Percentiles rank a stretch among this genome's conserved stretches.
These are phyloP conservation scores for Sporisorium scitamineum DNA, from an alignment of 1,284 basidiomycete species.

Conservation along the genomic window DNA sequence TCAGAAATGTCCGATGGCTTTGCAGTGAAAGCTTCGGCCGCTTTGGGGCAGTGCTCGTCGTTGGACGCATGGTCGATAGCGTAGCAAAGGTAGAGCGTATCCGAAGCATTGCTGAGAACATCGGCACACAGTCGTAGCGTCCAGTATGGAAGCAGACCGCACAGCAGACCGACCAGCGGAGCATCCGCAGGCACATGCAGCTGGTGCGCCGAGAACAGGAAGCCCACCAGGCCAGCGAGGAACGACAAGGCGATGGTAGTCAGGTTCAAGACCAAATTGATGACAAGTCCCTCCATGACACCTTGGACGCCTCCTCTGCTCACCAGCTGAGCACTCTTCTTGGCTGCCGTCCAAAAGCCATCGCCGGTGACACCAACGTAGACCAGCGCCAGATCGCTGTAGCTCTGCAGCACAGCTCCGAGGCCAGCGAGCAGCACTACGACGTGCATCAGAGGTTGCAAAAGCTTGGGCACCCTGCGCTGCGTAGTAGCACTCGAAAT, in stretches of 20 bases:
- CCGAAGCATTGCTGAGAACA: constrained; percentile 81
- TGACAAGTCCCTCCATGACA: constrained; percentile 73
- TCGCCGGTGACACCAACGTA: constrained; percentile 89
- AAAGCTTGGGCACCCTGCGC: constrained; percentile 60
- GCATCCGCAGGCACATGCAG: constrained; percentile 82
- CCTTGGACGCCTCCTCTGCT: constrained; percentile 70
- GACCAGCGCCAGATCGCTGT: constrained; percentile 82
- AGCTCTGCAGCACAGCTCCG: constrained; percentile 48
- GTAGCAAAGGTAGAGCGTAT: constrained; percentile 87
- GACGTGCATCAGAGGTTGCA: constrained; percentile 70
- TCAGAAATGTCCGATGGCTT: constrained; percentile 33
- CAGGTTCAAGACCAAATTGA: constrained; percentile 76
- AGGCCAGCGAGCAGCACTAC: constrained; percentile 79
- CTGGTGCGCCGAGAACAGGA: constrained; percentile 87
- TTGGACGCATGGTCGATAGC: constrained; percentile 82
- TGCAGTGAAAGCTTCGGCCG: constrained; percentile 37
- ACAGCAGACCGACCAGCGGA: constrained; percentile 80
- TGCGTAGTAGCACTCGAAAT: constrained; percentile 44
- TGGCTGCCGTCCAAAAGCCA: constrained; percentile 81
- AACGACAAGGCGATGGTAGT: constrained; percentile 81
- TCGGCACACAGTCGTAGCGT: constrained; percentile 85
- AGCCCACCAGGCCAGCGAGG: constrained; percentile 83
- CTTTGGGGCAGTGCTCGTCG: constrained; percentile 48
- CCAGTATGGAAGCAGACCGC: constrained; percentile 82
- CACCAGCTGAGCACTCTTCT: constrained; percentile 76